A percentile compares a stretch with the other conserved stretches of the same genome.
Conservation (phyloP, 2,329 filamentous ascomycete genomes). For the Exutisphaerella laricina region DNA sequence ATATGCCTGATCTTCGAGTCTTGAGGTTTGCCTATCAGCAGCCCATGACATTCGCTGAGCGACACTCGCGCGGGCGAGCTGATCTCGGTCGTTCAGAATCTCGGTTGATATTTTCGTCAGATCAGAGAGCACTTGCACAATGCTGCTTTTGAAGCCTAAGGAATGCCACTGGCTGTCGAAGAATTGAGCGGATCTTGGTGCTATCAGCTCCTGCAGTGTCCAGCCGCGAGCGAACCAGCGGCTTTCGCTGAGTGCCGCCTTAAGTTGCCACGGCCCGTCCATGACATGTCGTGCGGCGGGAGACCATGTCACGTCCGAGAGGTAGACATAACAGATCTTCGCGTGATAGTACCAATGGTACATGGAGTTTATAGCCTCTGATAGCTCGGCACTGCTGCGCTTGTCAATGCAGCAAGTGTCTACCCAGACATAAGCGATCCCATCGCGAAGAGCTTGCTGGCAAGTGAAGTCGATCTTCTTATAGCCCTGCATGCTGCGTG, state of each 20-base stretch:
- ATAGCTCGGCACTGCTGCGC: conserved; percentile 11
- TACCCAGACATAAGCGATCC: conserved; percentile 6
- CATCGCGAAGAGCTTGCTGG: conserved; percentile 6
- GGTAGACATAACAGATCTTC: conserved; percentile 31
- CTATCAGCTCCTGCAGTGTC: conserved; percentile 21
- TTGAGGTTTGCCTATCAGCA: conserved; percentile 8
- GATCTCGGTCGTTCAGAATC: conserved; percentile 1
- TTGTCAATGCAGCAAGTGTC: conserved; percentile 26
- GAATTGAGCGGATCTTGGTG: conserved; percentile 8
- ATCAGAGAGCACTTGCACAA: conserved; percentile 15
- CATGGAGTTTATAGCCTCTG: too few relatives aligned
- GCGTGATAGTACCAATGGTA: conserved; percentile 35
- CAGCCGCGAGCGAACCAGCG: conserved; percentile 14
- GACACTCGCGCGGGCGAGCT: conserved; percentile 3
- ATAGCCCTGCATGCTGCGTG: neutral
- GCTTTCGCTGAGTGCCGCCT: neutral
- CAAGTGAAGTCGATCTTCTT: conserved; percentile 6
- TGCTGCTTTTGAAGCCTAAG: conserved; percentile 9
- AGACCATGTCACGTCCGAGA: conserved; percentile 10
- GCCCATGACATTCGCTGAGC: conserved; percentile 15
- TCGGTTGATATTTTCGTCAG: conserved; percentile 27
- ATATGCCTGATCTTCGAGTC: conserved; percentile 17
- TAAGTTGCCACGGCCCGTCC: neutral
- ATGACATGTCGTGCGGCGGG: neutral
- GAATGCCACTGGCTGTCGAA: conserved; percentile 4